Evolutionary conservation across 371 early-diverging fungal species (phyloP), one percentile per base, ranked within the genome.

Genomic region (Mortierella sp.): DNA sequence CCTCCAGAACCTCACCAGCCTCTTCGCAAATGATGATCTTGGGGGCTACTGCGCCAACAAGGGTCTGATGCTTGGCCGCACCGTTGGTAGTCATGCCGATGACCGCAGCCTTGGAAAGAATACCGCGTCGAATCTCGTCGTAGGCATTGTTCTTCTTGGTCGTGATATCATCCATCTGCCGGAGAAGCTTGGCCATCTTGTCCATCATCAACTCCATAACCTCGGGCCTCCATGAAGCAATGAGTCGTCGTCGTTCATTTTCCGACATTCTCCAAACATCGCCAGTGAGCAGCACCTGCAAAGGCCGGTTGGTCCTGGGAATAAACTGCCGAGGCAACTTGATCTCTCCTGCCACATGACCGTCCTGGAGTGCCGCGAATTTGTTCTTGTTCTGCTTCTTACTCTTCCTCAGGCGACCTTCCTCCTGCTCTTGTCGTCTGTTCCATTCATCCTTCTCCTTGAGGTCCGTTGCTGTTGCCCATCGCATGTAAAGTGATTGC

Each of bases 1-100:
- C 89, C 79, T 95, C 96, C 31, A 95, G 80, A 72, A 95, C 93
- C 82, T 95, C 95, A 6, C 95, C 96, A 0, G 95, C 95, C 86
- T 95, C 96, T 85, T 95, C 96, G 28, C 93, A 92, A 11, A 94
- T 89, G 84, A 94, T 90, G 40, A 94, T 81, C 28, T 87, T 86
- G 5, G 94, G 94, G 3, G 85, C 83, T 28, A 93, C 87, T 2
- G 88, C 89, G 53, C 82, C 84, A 21, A 93, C 71, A 6, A 93
- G 72, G 67, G 88, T 86, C 37, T 93, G 93, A 44, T n/a, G 37
- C 71, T 89, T 89, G 31, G 92, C 91, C 2, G 90, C 91, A 43
- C 91, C 92, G 40, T 79, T 89, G 40, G 92, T 91, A 0, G 92
- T 92, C 78, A 90, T 87, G 0, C 90, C 92, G n/a, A 92, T 81